Conservation (phyloP, 2,329 filamentous ascomycete genomes). For the Venturia nashicola region DNA sequence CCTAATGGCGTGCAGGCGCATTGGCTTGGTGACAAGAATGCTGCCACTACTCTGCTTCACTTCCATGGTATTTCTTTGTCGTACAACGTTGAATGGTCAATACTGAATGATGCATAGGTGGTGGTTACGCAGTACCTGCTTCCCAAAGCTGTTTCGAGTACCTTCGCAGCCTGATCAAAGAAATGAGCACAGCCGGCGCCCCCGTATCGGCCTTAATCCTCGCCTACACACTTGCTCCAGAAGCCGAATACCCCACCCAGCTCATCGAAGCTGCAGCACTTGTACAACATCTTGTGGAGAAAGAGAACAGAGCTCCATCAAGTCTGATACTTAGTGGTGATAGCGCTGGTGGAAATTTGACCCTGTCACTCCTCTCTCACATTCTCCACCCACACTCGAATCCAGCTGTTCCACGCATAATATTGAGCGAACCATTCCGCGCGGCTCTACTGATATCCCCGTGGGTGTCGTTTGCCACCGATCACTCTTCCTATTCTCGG, state of each 20-base stretch:
- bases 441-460: constrained; percentile 4
- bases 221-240: constrained; percentile 46
- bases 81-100: not conserved
- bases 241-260: constrained; percentile 34
- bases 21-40: constrained; percentile 8
- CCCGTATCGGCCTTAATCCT: constrained; percentile 39
- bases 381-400: constrained; percentile 8
- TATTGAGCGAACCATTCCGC: constrained; percentile 17
- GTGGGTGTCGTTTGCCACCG: constrained; percentile 6
- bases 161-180: constrained; percentile 32
- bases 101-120: constrained; percentile 26
- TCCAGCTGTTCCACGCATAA: constrained; percentile 35
- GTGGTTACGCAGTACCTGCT: constrained; percentile 42
- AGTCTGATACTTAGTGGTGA: constrained; percentile 20
- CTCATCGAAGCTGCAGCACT: constrained; percentile 33
- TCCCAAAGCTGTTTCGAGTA: constrained; percentile 36
- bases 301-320: constrained; percentile 20
- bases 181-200: constrained; percentile 30
- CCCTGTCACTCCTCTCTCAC: constrained; percentile 1
- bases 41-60: constrained; percentile 2
- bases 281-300: constrained; percentile 30
- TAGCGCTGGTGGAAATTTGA: constrained; percentile 6
- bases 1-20: constrained; percentile 5
- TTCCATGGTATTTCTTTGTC: constrained; percentile 5
- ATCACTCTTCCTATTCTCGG: not conserved